A percentile compares a stretch with the other conserved stretches of the same genome.
Conservation (phyloP, 2,329 filamentous ascomycete species). For the Kalmusia sp. region DNA sequence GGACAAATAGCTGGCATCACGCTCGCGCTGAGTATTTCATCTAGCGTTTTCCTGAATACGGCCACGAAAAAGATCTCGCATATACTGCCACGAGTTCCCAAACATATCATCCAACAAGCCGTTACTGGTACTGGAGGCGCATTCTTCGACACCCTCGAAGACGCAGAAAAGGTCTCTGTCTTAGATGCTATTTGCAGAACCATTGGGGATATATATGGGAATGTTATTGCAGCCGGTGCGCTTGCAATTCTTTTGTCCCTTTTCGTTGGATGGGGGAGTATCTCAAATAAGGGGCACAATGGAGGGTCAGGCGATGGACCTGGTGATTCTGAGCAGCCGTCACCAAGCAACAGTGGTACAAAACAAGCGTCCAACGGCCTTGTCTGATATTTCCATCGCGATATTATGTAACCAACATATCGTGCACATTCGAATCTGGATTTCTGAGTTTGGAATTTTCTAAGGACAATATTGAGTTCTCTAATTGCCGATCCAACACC, state of each 20-base stretch:
- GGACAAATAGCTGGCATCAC: not conserved
- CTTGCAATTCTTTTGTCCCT: not conserved
- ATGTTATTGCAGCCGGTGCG: not conserved
- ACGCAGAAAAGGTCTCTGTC: not conserved
- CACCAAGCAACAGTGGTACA: no score
- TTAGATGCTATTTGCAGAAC: not conserved
- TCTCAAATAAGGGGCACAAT: no score
- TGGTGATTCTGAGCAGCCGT: no score
- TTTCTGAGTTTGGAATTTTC: no score
- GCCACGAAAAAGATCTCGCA: not conserved
- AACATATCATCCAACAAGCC: not conserved
- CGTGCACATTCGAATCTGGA: no score
- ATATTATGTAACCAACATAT: no score
- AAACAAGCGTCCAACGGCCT: no score
- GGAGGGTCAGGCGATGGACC: no score
- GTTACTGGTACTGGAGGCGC: not conserved
- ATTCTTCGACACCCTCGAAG: not conserved
- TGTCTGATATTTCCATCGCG: no score
- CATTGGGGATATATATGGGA: not conserved
- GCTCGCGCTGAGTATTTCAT: not conserved
- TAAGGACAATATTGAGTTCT: no score
- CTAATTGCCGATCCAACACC: no score
- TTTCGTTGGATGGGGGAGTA: no score
- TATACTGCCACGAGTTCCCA: not conserved
- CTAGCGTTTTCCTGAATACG: not conserved